phyloP scores from a whole-genome alignment of 139 green algal genomes.

The Nannochloris sp. region DNA sequence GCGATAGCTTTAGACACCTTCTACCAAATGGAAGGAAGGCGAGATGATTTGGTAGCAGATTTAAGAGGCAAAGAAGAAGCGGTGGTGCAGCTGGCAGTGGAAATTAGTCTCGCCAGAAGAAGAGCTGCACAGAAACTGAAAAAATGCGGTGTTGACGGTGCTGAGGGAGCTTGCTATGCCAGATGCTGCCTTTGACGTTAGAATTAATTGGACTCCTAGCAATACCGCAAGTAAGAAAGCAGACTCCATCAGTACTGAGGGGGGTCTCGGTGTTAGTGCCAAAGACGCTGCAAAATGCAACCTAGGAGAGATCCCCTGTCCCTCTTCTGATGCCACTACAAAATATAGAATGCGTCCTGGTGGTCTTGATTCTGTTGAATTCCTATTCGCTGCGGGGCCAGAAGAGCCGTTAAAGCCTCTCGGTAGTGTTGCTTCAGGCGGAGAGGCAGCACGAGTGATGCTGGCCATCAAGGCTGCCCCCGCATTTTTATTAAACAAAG shows the following conservation, averaged over 20 bases:
- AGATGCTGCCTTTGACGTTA: constrained; percentile 60
- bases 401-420: constrained; percentile 67
- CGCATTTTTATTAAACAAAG: constrained; percentile 9
- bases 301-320: too few relatives aligned
- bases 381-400: constrained; percentile 62
- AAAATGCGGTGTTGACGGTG: constrained; percentile 43
- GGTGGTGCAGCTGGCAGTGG: constrained; percentile 1
- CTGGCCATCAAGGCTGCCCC: constrained; percentile 76
- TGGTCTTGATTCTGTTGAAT: constrained; percentile 40
- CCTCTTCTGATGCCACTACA: background rate
- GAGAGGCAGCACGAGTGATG: constrained; percentile 72
- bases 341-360: constrained; percentile 12
- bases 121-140: constrained; percentile 43
- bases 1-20: constrained; percentile 40
- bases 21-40: constrained; percentile 39
- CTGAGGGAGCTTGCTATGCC: constrained; percentile 64
- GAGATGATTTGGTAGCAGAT: constrained; percentile 19
- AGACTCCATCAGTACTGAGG: too few relatives aligned
- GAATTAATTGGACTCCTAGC: constrained; percentile 43
- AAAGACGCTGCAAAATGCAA: too few relatives aligned
- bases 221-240: too few relatives aligned
- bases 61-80: background rate
- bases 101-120: constrained; percentile 26
- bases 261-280: too few relatives aligned
- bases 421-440: constrained; percentile 59